Evolutionary conservation across 441 rosid species (phyloP), one percentile per base, ranked within the genome.

Genomic region (Metrosideros polymorpha): DNA sequence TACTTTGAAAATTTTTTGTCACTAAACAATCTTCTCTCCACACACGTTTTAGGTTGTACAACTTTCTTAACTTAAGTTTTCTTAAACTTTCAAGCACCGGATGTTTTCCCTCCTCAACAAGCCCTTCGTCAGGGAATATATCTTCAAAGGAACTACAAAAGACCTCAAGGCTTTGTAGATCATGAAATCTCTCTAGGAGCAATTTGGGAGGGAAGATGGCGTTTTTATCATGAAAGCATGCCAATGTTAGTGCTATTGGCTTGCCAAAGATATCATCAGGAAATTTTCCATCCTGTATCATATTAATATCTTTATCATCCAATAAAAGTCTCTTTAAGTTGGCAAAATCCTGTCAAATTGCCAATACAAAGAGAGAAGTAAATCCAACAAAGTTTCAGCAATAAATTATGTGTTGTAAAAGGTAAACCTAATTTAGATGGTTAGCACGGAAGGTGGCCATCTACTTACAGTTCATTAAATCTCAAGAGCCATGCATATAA

Each of bases 371-470:
- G 6, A 57, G 66, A 57, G 9, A 57, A 13, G 9, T 29, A 27
- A 57, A 59, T 29, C 29, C 17, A 3, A n/a, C 18, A 4, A 13
- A 57, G 13, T 0, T 6, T 57, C 0, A 1, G 0, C 18, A 13
- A 27, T 57, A n/a, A 0, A 13, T 13, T 18, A 27, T 2, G 2
- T 12, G 32, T 0, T 6, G 4, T n/a, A 6, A 57, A n/a, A 57
- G 1, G 19, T n/a, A 6, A 57, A n/a, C 7, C 19, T 13, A 10
- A 12, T n/a, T 57, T 0, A 13, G 0, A 13, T 13, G 0, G n/a
- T 6, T n/a, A 0, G 0, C 7, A 6, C 13, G 6, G 0, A 25
- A 57, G 66, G 35, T 57, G 66, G 2, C 4, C 32, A 57, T 57
- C 18, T 57, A 13, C 35, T 6, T 13, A 13, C 1, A 0, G 3